Evolutionary conservation across 2,329 filamentous ascomycete species (phyloP), one percentile per base, ranked within the genome.

Genomic region (Botryotinia narcissicola): DNA sequence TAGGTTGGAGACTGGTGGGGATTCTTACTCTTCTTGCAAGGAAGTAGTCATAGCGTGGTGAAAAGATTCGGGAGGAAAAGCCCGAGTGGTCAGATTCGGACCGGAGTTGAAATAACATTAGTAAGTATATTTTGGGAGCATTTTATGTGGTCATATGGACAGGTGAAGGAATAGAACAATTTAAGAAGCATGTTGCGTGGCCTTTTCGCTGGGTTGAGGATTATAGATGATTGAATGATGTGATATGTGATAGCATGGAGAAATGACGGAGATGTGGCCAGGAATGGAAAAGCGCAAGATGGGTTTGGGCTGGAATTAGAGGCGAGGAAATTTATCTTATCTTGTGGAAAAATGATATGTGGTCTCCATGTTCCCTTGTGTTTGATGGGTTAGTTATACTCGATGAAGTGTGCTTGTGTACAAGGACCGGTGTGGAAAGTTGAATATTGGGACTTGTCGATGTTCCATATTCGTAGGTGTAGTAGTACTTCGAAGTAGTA

Each of bases 21-120:
- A 63, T 63, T 62, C 29, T 57, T 18, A 35, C 29, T 69, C 40
- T 57, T 37, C 14, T 69, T 69, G 66, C 48, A 37, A 44, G 66
- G 44, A 44, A 32, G 48, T 42, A 68, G 48, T 57, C 18, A 57
- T 57, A 42, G 48, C 35, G n/a, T 63, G 44, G 29, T 66, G n/a
- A 54, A 71, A 71, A 54, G 8, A 32, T 22, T 51, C 37, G 44
- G 37, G 42, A 32, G 9, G 1, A 37, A 60, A 64, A 71, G 3
- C 14, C 42, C 20, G 29, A 69, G 59, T 61, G 71, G 71, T 73
- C 63, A 73, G 20, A 14, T 40, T 37, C 18, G 71, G 66, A 73
- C 66, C 72, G 72, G 72, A 73, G 72, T 73, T 70, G 72, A 59
- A 66, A 71, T 64, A 59, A 37, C 22, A 60, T 46, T 10, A 37